These are phyloP conservation scores for Solidago caesia DNA, from an alignment of 129 eudicot species.

Conservation along the genomic window DNA sequence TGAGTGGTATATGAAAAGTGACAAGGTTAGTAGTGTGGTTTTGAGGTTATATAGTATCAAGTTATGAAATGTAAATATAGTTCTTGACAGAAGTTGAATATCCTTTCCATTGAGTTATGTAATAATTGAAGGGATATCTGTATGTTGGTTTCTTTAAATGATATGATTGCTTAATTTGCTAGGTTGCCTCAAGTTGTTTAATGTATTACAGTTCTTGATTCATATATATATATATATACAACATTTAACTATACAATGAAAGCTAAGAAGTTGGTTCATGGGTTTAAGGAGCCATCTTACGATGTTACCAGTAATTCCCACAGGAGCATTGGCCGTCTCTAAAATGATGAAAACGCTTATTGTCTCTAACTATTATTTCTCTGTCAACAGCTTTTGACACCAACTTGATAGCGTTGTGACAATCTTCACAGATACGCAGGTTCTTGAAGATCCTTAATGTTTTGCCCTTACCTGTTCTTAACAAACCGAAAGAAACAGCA, in stretches of 20 bases:
- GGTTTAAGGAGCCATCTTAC: conserved; percentile 7
- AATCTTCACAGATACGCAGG: conserved; percentile 44
- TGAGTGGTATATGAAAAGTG: conserved; percentile 23
- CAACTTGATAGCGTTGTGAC: conserved; percentile 43
- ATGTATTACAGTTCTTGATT: neutral
- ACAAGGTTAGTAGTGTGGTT: conserved; percentile 32
- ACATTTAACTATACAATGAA: neutral
- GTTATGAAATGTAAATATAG: conserved; percentile 35
- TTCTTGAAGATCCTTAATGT: conserved; percentile 42
- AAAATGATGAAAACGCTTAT: conserved; percentile 45
- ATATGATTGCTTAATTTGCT: conserved; percentile 13
- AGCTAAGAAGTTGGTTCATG: neutral
- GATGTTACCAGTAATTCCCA: conserved; percentile 39
- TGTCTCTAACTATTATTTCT: conserved; percentile 39
- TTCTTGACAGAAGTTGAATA: conserved; percentile 15
- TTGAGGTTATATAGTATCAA: conserved; percentile 23
- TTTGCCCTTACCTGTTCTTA: conserved; percentile 22
- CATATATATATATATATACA: neutral
- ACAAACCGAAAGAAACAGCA: conserved; percentile 37
- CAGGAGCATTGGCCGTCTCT: conserved; percentile 42
- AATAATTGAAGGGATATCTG: conserved; percentile 24
- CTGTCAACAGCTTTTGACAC: conserved; percentile 40
- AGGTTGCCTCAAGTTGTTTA: neutral
- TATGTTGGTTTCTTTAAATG: conserved; percentile 22
- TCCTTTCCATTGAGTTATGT: conserved; percentile 20